Base-by-base conservation (phyloP, 2,329 filamentous ascomycete genomes). In the Dissoconium aciculare region DNA sequence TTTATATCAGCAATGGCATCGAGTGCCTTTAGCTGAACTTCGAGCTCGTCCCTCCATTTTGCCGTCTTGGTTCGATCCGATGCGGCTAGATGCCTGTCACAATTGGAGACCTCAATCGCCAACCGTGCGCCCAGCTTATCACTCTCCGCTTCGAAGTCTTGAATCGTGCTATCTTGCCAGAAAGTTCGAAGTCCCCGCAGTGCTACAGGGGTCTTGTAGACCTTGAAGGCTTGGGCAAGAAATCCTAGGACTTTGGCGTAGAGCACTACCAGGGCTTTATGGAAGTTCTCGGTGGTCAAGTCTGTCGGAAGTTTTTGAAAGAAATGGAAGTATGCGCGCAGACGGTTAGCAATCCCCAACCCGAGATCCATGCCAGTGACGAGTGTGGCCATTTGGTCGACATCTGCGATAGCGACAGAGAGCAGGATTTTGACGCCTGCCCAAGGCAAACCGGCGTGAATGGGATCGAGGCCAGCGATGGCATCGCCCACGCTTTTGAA, bases 391-490 rank as follows among this genome's bases (percentile, higher is more conserved):
- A 8, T 23, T 23, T 23, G 19, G 19, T n/a, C n/a, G 19, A 23
- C n/a, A 23, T 23, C 19, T 23, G 19, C 8, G n/a, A 23, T 23
- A 8, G 19, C 19, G n/a, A 23, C 8, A n/a, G 19, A 23, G n/a
- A 23, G 19, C 19, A 23, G n/a, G 8, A 23, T 23, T n/a, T 23
- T 23, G 19, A 29, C n/a, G 13, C 32, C 32, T 16, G 27, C 32
- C 32, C 27, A 34, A 26, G 32, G 32, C 14, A 34, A 11, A 3
- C 32, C 27, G 12, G 17, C 11, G 12, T 34, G 27, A 11, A 34
- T 11, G 10, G 32, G 32, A 11, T 34, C 32, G 17, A 17, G 15
- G 27, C 23, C 30, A 14, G 27, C 19, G n/a, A 16, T 27, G 14
- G 23, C 21, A 15, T 34, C 27, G 14, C 19, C 21, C 8, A 26